Evolutionary conservation across 2,329 filamentous ascomycete species (phyloP), one percentile per base, ranked within the genome.

Genomic region (Aciculosporium take): DNA sequence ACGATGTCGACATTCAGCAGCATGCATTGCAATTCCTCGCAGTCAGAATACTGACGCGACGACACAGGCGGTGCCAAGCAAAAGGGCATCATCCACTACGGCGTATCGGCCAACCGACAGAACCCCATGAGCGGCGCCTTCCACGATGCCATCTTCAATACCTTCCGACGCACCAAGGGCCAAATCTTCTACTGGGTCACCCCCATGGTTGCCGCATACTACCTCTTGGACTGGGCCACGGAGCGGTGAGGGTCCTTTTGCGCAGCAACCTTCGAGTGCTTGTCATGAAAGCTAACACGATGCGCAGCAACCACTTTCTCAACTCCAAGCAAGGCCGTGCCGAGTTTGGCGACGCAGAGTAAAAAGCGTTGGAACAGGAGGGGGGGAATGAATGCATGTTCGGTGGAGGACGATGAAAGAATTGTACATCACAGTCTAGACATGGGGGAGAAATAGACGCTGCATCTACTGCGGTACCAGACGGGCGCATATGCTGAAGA

Each of bases 81-180:
- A 60, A 77, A 71, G 61, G 76, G 76, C 45, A 74, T 81, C 54
- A 60, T 77, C 57, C 66, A 67, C 56, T 96, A 93, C 68, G 74
- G 80, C 51, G 60, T 98, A 52, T 81, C 84, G 53, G 67, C 82
- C 52, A 96, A 98, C 75, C 81, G 84, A 61, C 89, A 94, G 71
- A 80, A 84, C 57, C 84, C 87, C 49, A 73, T 94, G 52, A 86
- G 86, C 49, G 85, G 84, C 55, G 70, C 81, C 46, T 64, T 73
- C 50, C 68, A 89, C 64, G 83, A 81, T 52, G 89, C 88, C 57
- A 67, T 96, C 70, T 96, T 96, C 81, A 98, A 98, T 76, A 81
- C 78, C 55, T 93, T 83, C 75, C 81, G 91, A 64, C 79, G 91
- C 57, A 84, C 82, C 67, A 80, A 79, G 62, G 65, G 73, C 53